phyloP scores from a whole-genome alignment of 1,139 yeast genomes.

The Chernovozyma sophiae-reginae region DNA sequence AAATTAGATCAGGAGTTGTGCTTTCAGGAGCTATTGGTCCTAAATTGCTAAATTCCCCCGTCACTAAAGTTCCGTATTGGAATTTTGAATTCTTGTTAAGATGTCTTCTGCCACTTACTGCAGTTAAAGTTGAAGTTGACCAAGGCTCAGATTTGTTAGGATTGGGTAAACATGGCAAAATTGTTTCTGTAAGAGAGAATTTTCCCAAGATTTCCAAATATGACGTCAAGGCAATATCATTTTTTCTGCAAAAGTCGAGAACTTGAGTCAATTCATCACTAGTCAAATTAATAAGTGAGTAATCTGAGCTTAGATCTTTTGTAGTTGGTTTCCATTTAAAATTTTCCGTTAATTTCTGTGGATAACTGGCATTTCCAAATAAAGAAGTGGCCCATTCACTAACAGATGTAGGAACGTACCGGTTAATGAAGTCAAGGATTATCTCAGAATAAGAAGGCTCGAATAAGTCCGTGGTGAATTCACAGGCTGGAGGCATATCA shows the following conservation, averaged over 20 bases:
- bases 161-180: conserved; percentile 4
- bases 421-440: background rate
- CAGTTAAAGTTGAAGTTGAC: conserved; percentile 9
- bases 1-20: conserved; percentile 5
- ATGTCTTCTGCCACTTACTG: conserved; percentile 13
- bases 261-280: conserved; percentile 11
- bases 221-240: conserved; percentile 24
- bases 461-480: conserved; percentile 4
- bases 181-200: conserved; percentile 8
- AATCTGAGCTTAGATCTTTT: conserved; percentile 11
- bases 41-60: conserved; percentile 12
- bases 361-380: background rate
- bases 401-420: background rate
- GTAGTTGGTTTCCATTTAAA: conserved; percentile 8
- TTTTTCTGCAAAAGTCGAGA: conserved; percentile 12
- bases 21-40: conserved; percentile 9
- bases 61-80: conserved; percentile 18
- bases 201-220: conserved; percentile 14
- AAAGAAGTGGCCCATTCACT: background rate
- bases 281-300: conserved; percentile 13
- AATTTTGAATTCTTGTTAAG: conserved; percentile 10
- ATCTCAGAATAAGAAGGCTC: conserved; percentile 2
- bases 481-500: conserved; percentile 5
- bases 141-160: conserved; percentile 5
- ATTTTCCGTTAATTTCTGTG: background rate